Base-by-base conservation (phyloP, 768 basidiomycete species). In the Lanmaoa pseudosensibilis region DNA sequence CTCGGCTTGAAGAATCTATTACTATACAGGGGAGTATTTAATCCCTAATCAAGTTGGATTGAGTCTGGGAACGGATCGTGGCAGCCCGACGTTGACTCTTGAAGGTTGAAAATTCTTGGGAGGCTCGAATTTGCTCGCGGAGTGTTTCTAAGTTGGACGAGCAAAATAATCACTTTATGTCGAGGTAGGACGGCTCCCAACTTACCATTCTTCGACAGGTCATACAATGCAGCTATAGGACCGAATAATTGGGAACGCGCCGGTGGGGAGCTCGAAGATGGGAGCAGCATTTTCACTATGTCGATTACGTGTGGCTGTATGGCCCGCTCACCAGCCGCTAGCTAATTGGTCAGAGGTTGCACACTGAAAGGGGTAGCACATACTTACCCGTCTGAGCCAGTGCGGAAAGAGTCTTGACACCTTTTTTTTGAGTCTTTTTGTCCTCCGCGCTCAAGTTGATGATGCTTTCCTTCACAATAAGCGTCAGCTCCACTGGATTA, bases 161-260 rank as follows among this genome's bases (percentile, higher is more conserved):
- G 18, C 15, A 21, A 30, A 44, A 33, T 15, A 33, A 11, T 38
- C 13, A 37, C 10, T 38, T 9, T 10, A 2, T 13, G 41, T n/a
- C 21, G 18, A 30, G 4, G 5, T 27, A 27, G 21, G 30, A 46
- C 38, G 11, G 4, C 37, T 33, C 21, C 32, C 5, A 12, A 41
- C 53, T 38, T 19, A 55, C 57, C 54, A 15, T 55, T 56, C 45
- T 23, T 54, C 19, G 44, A 56, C 36, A 62, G n/a, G 11, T 5
- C 19, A n/a, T 53, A 43, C 36, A 62, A 5, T 2, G 33, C 54
- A 27, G 54, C 32, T 12, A 25, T 9, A 21, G 52, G 44, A 9
- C 52, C 55, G 2, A 48, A 43, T 10, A 54, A 3, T 21, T 39
- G 49, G 18, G 48, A 50, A 10, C 30, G 54, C 8, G 44, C 19